Conservation (phyloP, 345 rosid genomes). For the Camelina laxa region DNA sequence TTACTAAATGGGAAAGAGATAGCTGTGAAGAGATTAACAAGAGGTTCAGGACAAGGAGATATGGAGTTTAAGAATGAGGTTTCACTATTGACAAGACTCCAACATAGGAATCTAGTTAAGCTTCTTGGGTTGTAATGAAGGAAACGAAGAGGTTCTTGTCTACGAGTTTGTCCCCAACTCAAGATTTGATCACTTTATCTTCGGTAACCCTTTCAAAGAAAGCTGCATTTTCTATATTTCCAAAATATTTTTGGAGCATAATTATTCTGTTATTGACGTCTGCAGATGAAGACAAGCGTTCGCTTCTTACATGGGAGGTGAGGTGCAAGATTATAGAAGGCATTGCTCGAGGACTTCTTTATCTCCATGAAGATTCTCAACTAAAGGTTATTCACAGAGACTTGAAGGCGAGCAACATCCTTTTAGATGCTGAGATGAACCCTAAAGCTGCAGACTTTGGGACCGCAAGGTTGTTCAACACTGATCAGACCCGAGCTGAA, state of each 20-base stretch:
- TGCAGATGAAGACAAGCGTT: slow-evolving; percentile 31
- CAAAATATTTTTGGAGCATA: background rate
- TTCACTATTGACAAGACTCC: slow-evolving; percentile 54
- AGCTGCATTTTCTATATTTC: background rate
- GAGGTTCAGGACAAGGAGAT: slow-evolving; percentile 51
- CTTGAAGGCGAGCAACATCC: slow-evolving; percentile 39
- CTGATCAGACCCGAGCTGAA: slow-evolving; percentile 33
- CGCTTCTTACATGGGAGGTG: slow-evolving; percentile 25
- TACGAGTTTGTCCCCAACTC: slow-evolving; percentile 53
- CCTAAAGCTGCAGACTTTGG: slow-evolving; percentile 46
- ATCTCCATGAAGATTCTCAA: slow-evolving; percentile 41
- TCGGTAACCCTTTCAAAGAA: slow-evolving; percentile 28
- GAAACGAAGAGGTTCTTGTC: slow-evolving; percentile 47
- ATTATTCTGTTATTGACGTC: background rate
- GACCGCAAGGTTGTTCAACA: slow-evolving; percentile 35
- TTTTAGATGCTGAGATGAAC: slow-evolving; percentile 38
- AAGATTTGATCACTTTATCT: slow-evolving; percentile 52
- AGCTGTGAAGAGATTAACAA: slow-evolving; percentile 52
- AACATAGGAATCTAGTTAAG: slow-evolving; percentile 58
- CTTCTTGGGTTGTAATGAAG: slow-evolving; percentile 54
- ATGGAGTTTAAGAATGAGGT: slow-evolving; percentile 56
- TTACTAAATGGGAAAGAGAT: slow-evolving; percentile 45
- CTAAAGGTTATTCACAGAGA: slow-evolving; percentile 38
- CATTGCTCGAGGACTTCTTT: slow-evolving; percentile 35
- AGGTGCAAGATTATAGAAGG: slow-evolving; percentile 44